Evolutionary conservation across 1,284 basidiomycete genomes (phyloP), one percentile per base, ranked within the genome.

Genomic region (Tilletia setariae): DNA sequence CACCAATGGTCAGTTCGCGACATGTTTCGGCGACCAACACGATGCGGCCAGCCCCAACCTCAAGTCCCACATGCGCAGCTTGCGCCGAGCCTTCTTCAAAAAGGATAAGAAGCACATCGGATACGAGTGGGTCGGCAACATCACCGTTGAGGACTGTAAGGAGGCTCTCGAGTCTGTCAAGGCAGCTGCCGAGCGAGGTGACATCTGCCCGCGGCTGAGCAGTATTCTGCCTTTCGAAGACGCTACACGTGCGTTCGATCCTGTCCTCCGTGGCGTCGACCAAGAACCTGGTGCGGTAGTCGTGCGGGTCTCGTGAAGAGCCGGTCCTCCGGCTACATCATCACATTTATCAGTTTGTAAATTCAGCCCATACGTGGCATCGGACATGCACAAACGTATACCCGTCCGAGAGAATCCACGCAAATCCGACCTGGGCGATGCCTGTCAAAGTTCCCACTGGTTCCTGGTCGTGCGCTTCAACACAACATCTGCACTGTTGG

Each of bases 11-110:
- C 80, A 81, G 63, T 82, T 75, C 67, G 74, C 74, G 40, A 82
- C 81, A 1, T 81, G 81, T 65, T 79, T 78, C 63, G 83, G 83
- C 46, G 84, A 84, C 70, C 76, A 78, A 13, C 76, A 78, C 42
- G 66, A 66, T 16, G 69, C 80, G 3, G 74, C 77, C 40, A 78
- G 78, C 42, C 79, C 83, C 9, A 78, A 78, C 46, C 67, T 81
- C 56, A 70, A 75, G n/a, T 74, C 80, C 21, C 79, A 77, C 68
- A 70, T 84, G 28, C 78, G 82, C 13, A 79, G 77, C 25, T 73
- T 84, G 23, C 77, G 83, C 40, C 74, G 83, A 21, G 74, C 82
- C n/a, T 84, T 83, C 46, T 82, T 84, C 72, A 83, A 82, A 67
- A 83, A 83, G 70, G 83, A 83, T 74, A 80, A 80, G 73, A 84